Evolutionary conservation across 345 rosid species (phyloP).

Genomic region (Orychophragmus violaceus): DNA sequence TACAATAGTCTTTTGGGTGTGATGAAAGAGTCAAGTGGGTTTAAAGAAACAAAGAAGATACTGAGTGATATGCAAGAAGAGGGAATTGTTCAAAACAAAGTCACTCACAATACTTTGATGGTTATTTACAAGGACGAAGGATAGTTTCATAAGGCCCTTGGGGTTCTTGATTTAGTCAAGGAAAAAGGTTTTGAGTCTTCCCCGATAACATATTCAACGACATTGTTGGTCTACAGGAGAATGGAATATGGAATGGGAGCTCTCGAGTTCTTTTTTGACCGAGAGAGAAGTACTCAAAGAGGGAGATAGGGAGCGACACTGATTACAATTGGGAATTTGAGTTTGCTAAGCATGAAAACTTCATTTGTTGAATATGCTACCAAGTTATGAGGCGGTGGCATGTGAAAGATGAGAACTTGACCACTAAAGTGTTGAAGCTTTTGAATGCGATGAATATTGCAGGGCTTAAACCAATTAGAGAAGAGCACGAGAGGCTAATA

Average conservation of each 20-base stretch:
- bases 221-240: slow-evolving; percentile 64
- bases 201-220: slow-evolving; percentile 70
- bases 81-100: slow-evolving; percentile 57
- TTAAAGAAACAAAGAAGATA: slow-evolving; percentile 47
- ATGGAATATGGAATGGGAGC: slow-evolving; percentile 85
- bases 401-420: slow-evolving; percentile 44
- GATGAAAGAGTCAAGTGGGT: slow-evolving; percentile 46
- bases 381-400: slow-evolving; percentile 89
- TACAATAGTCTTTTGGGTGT: slow-evolving; percentile 77
- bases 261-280: slow-evolving; percentile 58
- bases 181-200: slow-evolving; percentile 57
- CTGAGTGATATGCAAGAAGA: slow-evolving; percentile 59
- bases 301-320: slow-evolving; percentile 42
- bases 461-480: slow-evolving; percentile 43
- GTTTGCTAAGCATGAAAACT: slow-evolving; percentile 57
- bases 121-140: slow-evolving; percentile 56
- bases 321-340: slow-evolving; percentile 58
- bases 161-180: slow-evolving; percentile 53
- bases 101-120: slow-evolving; percentile 79
- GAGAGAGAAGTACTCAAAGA: slow-evolving; percentile 50
- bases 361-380: slow-evolving; percentile 60
- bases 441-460: slow-evolving; percentile 60
- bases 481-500: slow-evolving; percentile 69
- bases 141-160: slow-evolving; percentile 49
- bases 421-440: slow-evolving; percentile 57